Base-by-base conservation (phyloP, 257 asterid species). In the Gentiana straminea region DNA sequence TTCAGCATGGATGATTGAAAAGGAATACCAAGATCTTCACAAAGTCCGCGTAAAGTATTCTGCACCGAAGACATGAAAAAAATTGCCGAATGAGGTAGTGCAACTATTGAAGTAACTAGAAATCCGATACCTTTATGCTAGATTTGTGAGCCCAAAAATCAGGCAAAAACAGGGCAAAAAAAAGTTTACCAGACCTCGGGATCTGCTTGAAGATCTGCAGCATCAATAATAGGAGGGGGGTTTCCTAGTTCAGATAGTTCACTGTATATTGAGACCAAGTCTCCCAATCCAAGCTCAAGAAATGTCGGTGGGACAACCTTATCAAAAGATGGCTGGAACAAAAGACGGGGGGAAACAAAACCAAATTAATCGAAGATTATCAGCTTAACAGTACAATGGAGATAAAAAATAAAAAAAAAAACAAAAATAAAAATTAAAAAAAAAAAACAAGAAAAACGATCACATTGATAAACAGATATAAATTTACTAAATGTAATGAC, bases 1-100 rank as follows among this genome's bases (percentile, higher is more conserved):
- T 78, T 79, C 67, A 89, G 97, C 97, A 89, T 86, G 61, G 92
- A 70, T 67, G 76, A 69, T 73, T 86, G 87, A 70, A 89, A 89
- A 60, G 89, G 84, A 71, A 89, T 83, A 49, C 79, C 84, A 64
- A 89, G 92, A 68, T 78, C 89, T 62, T 72, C 79, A 73, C 97
- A 89, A 47, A 89, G 82, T 60, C 79, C 81, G 55, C 74, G 86
- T 67, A 89, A 72, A 75, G 84, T 68, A 54, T 62, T 74, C 97
- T 86, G 74, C 71, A 72, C 50, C 51, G 5, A 44, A 48, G 63
- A 64, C 63, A 64, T 52, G 57, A 66, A 58, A 24, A 24, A 52
- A 60, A 36, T 53, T 62, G 39, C 54, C 52, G 48, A 55, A 45
- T 58, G 5, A 41, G 46, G 9, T 41, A 41, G 10, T 10, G 46